Base-by-base conservation (phyloP, 176 grass and related monocot species). In the Avena atlantica region DNA sequence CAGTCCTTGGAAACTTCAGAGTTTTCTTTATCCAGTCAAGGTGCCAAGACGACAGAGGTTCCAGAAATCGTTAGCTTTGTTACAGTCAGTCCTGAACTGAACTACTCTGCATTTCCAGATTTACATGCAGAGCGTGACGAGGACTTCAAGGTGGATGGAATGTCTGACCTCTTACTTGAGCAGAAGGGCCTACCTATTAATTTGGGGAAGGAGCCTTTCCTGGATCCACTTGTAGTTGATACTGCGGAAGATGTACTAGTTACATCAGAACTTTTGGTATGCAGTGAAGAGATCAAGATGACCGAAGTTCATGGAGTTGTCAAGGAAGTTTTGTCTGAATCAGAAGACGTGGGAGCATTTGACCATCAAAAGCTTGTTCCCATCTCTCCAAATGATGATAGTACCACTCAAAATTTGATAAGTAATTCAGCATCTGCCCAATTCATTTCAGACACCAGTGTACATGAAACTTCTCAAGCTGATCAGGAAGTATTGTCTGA, bases 11-110 rank as follows among this genome's bases (percentile, higher is more conserved):
- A 50, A 74, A 84, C 53, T 63, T 15, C 70, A 76, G 82, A 40
- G 16, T 63, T 84, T 59, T 74, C 70, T 63, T 84, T n/a, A 49
- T 75, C 23, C 56, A n/a, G 53, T 84, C 55, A 63, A 75, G 82
- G 27, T 29, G 13, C 15, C 23, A 53, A 76, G 24, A 72, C 12
- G 1, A 59, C 16, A 23, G 72, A 83, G 19, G 61, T 76, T 82
- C 48, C 60, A 77, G 56, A 21, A 56, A 23, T 47, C 78, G 8
- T 55, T 1, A 76, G 50, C 25, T 76, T 9, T 76, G 13, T 65
- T 69, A 44, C 71, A 36, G 16, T 36, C 21, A 59, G 40, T 77
- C 60, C 70, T 83, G 80, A 83, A 59, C 34, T 65, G 40, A 83
- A 36, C 11, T 55, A 44, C 61, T 17, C 71, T 66, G 11, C 47